These are phyloP conservation scores for Neophaeococcomyces aloes DNA, from an alignment of 2,329 filamentous ascomycete genomes.

Conservation along the genomic window DNA sequence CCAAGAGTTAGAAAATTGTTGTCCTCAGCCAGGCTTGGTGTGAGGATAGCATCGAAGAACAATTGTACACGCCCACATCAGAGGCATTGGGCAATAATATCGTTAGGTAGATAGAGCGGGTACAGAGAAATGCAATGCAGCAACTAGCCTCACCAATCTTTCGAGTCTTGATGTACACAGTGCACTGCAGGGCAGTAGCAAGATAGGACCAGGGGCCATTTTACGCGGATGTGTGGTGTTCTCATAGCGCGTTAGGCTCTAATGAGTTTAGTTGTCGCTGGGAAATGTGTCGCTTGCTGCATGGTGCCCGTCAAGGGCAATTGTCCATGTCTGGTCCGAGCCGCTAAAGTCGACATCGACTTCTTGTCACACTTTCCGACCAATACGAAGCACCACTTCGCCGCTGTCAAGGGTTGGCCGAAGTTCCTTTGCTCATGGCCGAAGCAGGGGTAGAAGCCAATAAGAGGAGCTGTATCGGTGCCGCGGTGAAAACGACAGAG, in stretches of 20 bases:
- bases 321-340: neutral
- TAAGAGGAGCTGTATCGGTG: no score
- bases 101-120: no score
- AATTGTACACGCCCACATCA: no score
- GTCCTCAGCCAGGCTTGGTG: no score
- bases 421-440: no score
- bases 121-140: no score
- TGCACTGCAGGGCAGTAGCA: neutral
- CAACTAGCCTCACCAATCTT: neutral
- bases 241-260: neutral
- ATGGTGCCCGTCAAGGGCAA: neutral
- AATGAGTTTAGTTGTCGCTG: neutral
- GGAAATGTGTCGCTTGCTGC: neutral
- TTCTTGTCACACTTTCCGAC: neutral
- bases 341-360: neutral
- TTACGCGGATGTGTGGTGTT: constrained; percentile 2
- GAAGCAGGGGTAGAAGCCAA: no score
- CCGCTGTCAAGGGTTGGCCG: no score
- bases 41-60: no score
- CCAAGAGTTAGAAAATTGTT: no score
- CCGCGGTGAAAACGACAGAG: no score
- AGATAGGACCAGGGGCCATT: neutral
- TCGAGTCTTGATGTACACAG: neutral
- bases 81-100: no score
- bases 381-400: neutral